phyloP scores from a whole-genome alignment of 129 eudicot species.

The Flaveria sonorensis region DNA sequence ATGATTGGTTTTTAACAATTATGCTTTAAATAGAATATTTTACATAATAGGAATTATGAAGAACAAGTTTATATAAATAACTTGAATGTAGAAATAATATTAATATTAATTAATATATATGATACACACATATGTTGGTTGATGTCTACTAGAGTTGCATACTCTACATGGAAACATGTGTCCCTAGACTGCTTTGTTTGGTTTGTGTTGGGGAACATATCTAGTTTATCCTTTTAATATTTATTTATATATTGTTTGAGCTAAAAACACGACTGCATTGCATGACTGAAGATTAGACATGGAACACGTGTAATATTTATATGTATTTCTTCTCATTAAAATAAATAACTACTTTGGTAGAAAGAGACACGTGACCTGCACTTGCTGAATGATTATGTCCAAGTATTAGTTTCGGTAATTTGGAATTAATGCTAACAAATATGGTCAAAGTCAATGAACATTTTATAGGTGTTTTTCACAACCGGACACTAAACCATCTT shows the following conservation, averaged over 20 bases:
- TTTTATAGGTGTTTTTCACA: no score
- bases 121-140: constrained; percentile 1
- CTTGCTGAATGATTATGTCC: constrained; percentile 11
- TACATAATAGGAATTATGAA: no score
- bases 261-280: constrained; percentile 29
- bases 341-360: not conserved
- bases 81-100: no score
- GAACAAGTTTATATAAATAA: no score
- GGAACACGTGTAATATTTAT: constrained; percentile 18
- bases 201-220: constrained; percentile 38
- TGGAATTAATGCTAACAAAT: not conserved
- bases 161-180: constrained; percentile 28
- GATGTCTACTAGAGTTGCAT: constrained; percentile 20
- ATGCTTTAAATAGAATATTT: no score
- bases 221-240: constrained; percentile 18
- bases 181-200: constrained; percentile 26
- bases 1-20: no score
- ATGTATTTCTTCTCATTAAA: not conserved
- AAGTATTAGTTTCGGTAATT: not conserved
- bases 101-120: not conserved
- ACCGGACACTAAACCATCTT: no score
- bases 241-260: not conserved
- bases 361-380: constrained; percentile 4
- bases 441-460: not conserved
- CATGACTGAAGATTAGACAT: constrained; percentile 31